Evolutionary conservation across 164 flowering plant species (phyloP), one percentile per base, ranked within the genome.

Genomic region (Sextonia rubra): DNA sequence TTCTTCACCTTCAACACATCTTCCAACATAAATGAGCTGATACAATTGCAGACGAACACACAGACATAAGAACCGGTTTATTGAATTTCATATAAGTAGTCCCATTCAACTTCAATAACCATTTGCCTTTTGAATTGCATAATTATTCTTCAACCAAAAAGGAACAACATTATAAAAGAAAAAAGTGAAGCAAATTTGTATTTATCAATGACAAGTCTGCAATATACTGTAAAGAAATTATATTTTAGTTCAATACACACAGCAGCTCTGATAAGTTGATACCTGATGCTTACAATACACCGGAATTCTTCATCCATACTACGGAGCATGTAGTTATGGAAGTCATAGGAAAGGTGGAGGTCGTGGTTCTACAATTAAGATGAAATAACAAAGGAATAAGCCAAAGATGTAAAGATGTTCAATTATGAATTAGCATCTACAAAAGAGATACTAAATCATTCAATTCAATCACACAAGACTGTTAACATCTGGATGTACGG

Each of bases 271-370:
- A 14, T 47, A 69, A 44, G 44, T 29, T 29, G 47, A 17, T 82
- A 92, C 98, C 97, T 92, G 70, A 94, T 89, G 66, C 98, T 97
- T 73, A 90, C 91, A 73, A 91, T 91, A 69, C 89, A 90, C 7
- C 93, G 90, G 72, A 94, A 94, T 76, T 94, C 98, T 66, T 94
- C 98, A 73, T 94, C 97, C 98, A 94, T 87, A 85, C 95, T 90
- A 64, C 97, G 89, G 62, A 89, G 85, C 97, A 94, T 91, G 76
- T 94, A 94, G 18, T 80, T 87, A 69, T 86, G 98, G 73, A 94
- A 94, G 79, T 94, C 88, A 80, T 94, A 94, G 32, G 92, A 76
- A 70, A 89, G 72, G 68, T 88, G 97, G 70, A 94, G 93, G 74
- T 83, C 77, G 82, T 92, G 98, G 72, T 85, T 86, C 98, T 94